Base-by-base conservation (phyloP, 768 basidiomycete species). In the Pluteus cervinus region DNA sequence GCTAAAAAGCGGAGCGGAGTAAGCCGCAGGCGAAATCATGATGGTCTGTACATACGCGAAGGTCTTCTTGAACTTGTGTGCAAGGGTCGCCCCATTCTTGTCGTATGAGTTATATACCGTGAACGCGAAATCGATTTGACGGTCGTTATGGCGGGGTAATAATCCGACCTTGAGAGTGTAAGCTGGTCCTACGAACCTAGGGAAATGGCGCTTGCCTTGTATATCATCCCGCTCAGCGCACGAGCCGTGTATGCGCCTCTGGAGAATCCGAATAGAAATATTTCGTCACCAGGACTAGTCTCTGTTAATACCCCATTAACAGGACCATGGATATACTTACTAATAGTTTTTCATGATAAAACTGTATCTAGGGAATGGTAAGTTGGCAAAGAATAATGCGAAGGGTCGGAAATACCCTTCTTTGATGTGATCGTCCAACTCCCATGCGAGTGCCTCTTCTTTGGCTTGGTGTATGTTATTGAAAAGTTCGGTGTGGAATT, bases 211-310 rank as follows among this genome's bases (percentile, higher is more conserved):
- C 16, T 18, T 11, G 57, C 53, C 32, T 57, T 53, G 40, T 59
- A 45, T 0, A 61, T 39, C 60, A 62, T 60, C 5, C 56, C 60
- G 2, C 57, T 56, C 12, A 57, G 48, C 11, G 56, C 56, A 18
- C 64, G 46, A 3, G 61, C 60, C 3, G 58, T 57, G 46, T 59
- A 61, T n/a, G 58, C 57, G 9, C 65, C 64, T 29, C 65, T 44
- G 10, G 61, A 63, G 41, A 68, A 68, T 4, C 66, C 44, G 14
- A 42, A 37, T 24, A 42, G 24, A 23, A 34, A 37, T 8, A 42
- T 42, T 22, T 37, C 37, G 18, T 42, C 41, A 5, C 41, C 41
- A 1, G 31, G 20, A 9, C 41, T 42, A 25, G 2, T 21, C n/a
- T 24, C 20, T 23, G 15, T 7, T 24, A 24, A 36, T 10, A 9